phyloP scores from a whole-genome alignment of 2,329 filamentous ascomycete species.

The Botryotinia convoluta region DNA sequence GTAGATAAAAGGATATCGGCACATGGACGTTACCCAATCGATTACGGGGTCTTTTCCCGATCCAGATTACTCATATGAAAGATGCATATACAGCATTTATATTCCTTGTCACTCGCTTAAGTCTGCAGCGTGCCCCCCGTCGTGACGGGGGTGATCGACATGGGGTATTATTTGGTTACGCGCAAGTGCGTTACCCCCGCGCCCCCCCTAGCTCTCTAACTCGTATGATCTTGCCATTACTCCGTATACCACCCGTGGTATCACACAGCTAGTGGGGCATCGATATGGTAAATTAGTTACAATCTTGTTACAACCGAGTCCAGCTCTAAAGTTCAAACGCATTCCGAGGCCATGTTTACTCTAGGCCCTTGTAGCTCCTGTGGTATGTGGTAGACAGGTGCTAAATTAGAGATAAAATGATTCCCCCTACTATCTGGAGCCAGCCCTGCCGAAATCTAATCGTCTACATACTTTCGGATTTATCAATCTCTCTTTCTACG shows the following conservation, averaged over 20 bases:
- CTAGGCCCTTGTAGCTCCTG: background rate
- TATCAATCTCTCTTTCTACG: background rate
- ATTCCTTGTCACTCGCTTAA: slow-evolving; percentile 2
- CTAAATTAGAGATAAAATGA: background rate
- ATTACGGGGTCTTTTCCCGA: background rate
- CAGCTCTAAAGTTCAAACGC: background rate
- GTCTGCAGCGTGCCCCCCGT: background rate
- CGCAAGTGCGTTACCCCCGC: background rate
- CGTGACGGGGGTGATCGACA: background rate
- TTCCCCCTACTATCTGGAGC: background rate
- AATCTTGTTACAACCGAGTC: background rate
- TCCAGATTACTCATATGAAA: background rate
- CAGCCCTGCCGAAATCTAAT: background rate
- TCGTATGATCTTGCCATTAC: background rate
- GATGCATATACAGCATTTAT: background rate
- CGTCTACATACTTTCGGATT: background rate
- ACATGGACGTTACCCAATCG: slow-evolving; percentile 4
- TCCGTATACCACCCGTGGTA: background rate
- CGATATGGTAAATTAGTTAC: background rate
- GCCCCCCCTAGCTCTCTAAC: background rate
- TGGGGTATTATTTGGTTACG: background rate
- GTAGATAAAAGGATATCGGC: background rate
- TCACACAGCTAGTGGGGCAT: background rate
- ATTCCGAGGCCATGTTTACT: background rate
- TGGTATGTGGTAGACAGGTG: background rate